Percentiles rank a stretch among this genome's conserved stretches.
Evolutionary conservation across 164 flowering plant species (phyloP).

Genomic region (Annona cherimola): DNA sequence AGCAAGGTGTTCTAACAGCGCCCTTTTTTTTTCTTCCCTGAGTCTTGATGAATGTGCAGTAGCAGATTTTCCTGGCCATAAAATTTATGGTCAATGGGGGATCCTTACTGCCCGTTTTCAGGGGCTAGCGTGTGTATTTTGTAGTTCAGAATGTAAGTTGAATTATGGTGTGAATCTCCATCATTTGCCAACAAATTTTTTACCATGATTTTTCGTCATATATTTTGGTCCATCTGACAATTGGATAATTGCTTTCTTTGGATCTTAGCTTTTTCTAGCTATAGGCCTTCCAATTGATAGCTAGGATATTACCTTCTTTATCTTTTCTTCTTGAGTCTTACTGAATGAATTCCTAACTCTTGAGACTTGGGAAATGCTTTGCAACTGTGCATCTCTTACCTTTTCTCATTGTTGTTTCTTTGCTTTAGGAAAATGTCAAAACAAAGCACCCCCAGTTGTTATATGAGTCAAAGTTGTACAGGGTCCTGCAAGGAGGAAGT

Average conservation of each 20-base stretch:
- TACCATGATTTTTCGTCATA: neutral
- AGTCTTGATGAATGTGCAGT: too few species aligned
- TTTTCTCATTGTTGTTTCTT: neutral
- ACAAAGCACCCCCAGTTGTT: conserved; percentile 90
- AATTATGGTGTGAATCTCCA: too few species aligned
- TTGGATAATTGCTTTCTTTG: neutral
- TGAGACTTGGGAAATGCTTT: neutral
- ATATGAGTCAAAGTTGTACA: conserved; percentile 82
- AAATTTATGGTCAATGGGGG: neutral
- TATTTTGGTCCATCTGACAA: neutral
- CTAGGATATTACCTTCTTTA: neutral
- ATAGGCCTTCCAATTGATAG: neutral
- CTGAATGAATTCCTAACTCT: neutral
- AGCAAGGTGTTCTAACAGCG: neutral
- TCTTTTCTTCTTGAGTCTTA: neutral
- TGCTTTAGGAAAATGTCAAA: conserved; percentile 77
- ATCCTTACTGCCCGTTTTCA: neutral
- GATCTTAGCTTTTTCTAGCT: neutral
- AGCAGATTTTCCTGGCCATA: too few species aligned
- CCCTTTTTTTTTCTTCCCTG: neutral
- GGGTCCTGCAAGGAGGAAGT: conserved; percentile 93
- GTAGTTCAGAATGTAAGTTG: neutral
- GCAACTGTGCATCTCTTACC: neutral
- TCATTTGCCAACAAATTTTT: neutral
- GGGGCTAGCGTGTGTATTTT: neutral